phyloP scores from a whole-genome alignment of 2,329 filamentous ascomycete genomes.

The Exophiala xenobiotica region DNA sequence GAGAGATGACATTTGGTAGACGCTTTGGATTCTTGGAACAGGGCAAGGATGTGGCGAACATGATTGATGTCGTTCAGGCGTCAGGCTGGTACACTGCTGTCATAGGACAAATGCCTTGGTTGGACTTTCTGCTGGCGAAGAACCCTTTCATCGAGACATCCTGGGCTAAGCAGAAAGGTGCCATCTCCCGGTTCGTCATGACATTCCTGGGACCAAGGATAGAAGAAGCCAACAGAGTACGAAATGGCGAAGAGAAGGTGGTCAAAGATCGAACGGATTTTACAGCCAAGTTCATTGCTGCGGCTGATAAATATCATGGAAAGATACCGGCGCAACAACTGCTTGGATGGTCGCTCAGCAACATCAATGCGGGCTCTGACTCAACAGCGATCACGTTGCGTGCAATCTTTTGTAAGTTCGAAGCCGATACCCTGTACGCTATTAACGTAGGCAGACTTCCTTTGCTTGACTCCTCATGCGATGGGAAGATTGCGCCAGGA shows the following conservation, averaged over 20 bases:
- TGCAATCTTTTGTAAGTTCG: slow-evolving; percentile 35
- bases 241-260: no score
- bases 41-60: slow-evolving; percentile 34
- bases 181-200: not conserved
- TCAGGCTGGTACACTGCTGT: slow-evolving; percentile 8
- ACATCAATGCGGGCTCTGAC: slow-evolving; percentile 37
- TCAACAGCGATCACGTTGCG: slow-evolving; percentile 36
- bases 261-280: not conserved
- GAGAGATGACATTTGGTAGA: slow-evolving; percentile 36
- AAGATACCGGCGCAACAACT: slow-evolving; percentile 6
- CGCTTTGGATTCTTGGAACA: slow-evolving; percentile 35
- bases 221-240: not conserved
- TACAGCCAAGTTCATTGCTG: slow-evolving; percentile 21
- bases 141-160: no score
- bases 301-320: slow-evolving; percentile 10
- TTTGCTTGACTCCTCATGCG: no score
- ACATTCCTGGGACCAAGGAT: not conserved
- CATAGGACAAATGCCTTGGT: slow-evolving; percentile 62
- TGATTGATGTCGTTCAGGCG: slow-evolving; percentile 35
- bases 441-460: no score
- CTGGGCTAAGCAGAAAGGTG: not conserved
- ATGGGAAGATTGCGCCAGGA: no score
- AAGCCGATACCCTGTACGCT: no score
- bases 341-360: slow-evolving; percentile 18
- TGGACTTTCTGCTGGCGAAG: slow-evolving; percentile 68